phyloP scores from a whole-genome alignment of 257 asterid genomes.

The Scutellaria baicalensis region DNA sequence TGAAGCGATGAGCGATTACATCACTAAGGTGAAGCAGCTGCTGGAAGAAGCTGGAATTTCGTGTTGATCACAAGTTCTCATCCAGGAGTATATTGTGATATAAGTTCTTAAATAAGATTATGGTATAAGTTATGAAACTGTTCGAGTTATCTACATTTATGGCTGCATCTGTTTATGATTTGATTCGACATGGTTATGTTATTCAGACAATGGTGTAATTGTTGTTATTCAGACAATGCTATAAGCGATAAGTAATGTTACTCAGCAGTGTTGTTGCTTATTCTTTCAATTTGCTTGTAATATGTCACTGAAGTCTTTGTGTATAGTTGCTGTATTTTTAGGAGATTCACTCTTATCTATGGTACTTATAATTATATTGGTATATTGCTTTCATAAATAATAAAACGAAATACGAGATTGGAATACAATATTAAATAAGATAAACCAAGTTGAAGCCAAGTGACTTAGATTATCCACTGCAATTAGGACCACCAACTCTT shows the following conservation, averaged over 20 bases:
- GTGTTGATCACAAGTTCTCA: conserved; percentile 15
- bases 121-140: conserved; percentile 2
- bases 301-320: neutral
- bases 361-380: too few relatives aligned
- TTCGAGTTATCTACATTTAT: neutral
- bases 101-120: conserved; percentile 3
- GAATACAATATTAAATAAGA: too few relatives aligned
- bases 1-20: conserved; percentile 75
- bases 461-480: neutral
- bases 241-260: neutral
- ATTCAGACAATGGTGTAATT: conserved; percentile 2
- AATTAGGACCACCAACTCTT: conserved; percentile 21
- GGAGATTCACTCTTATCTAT: too few relatives aligned
- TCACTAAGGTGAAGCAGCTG: conserved; percentile 94
- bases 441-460: too few relatives aligned
- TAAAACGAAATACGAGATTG: too few relatives aligned
- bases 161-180: conserved; percentile 1
- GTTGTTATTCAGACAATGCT: neutral
- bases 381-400: too few relatives aligned
- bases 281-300: neutral
- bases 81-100: neutral
- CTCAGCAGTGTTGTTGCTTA: neutral
- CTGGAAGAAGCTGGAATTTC: conserved; percentile 44
- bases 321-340: neutral
- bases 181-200: neutral